These are phyloP conservation scores for Leccinum griseonigrum DNA, from an alignment of 1,284 basidiomycete genomes.

Conservation along the genomic window DNA sequence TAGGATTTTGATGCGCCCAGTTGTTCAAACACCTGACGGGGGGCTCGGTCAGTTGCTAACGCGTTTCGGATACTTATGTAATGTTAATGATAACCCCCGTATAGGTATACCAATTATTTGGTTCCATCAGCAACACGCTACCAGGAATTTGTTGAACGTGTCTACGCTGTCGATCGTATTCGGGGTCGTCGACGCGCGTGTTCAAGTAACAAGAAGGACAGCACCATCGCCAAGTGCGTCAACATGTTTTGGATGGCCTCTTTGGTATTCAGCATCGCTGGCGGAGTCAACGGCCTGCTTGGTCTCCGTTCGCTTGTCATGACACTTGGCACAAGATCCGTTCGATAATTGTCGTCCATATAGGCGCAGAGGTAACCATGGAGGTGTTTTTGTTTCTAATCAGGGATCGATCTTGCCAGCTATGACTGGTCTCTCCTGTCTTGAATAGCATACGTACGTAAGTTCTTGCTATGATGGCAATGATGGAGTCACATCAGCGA, in stretches of 20 bases:
- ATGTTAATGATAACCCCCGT: constrained; percentile 6
- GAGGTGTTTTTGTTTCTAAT: neutral
- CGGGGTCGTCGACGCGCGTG: constrained; percentile 53
- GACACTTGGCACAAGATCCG: neutral
- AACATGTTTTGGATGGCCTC: constrained; percentile 63
- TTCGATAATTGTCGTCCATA: neutral
- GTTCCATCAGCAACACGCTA: constrained; percentile 55
- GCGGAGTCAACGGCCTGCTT: constrained; percentile 56
- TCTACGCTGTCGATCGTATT: constrained; percentile 61
- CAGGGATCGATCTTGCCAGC: neutral
- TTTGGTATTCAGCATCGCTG: constrained; percentile 56
- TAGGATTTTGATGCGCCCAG: constrained; percentile 1
- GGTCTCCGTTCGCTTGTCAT: constrained; percentile 37
- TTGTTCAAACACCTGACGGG: neutral
- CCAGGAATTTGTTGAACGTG: constrained; percentile 49
- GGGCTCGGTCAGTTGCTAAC: constrained; percentile 36
- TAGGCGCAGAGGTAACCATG: neutral
- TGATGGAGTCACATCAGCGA: neutral
- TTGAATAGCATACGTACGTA: neutral
- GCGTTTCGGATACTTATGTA: constrained; percentile 18
- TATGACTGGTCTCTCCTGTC: neutral
- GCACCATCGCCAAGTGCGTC: constrained; percentile 36
- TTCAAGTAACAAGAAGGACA: constrained; percentile 34
- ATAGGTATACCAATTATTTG: constrained; percentile 58
- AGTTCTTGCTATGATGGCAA: neutral